phyloP scores from a whole-genome alignment of 495 filamentous ascomycete species.

The Penicillium subrubescens region DNA sequence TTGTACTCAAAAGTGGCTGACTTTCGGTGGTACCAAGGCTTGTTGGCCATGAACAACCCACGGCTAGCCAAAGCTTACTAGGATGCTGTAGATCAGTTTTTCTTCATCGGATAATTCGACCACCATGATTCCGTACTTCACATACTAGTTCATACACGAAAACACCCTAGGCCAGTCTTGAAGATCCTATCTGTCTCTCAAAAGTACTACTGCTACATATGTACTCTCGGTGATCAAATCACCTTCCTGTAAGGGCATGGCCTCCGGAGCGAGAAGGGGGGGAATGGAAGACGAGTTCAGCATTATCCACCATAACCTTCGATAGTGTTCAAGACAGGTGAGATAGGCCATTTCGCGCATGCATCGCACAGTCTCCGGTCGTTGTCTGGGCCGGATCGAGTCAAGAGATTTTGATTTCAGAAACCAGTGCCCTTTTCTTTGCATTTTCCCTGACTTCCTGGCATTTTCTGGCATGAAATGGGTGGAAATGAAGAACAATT shows the following conservation, averaged over 20 bases:
- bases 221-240: background rate
- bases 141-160: background rate
- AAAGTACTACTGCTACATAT: background rate
- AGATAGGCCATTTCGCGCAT: background rate
- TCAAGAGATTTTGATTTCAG: background rate
- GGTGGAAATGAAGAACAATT: background rate
- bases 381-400: background rate
- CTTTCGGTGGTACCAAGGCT: background rate
- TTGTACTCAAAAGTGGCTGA: background rate
- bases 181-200: background rate
- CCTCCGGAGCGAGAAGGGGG: background rate
- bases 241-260: conserved; percentile 3
- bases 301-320: background rate
- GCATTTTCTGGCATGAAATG: background rate
- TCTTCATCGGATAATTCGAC: background rate
- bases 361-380: background rate
- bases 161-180: background rate
- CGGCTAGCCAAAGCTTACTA: background rate
- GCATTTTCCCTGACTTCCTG: too few species aligned
- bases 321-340: background rate
- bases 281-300: background rate
- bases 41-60: background rate
- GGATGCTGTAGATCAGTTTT: background rate
- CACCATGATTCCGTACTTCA: background rate
- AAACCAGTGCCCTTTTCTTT: background rate